phyloP scores from a whole-genome alignment of 352 stramenopile species.

The Paralagenidium karlingii region DNA sequence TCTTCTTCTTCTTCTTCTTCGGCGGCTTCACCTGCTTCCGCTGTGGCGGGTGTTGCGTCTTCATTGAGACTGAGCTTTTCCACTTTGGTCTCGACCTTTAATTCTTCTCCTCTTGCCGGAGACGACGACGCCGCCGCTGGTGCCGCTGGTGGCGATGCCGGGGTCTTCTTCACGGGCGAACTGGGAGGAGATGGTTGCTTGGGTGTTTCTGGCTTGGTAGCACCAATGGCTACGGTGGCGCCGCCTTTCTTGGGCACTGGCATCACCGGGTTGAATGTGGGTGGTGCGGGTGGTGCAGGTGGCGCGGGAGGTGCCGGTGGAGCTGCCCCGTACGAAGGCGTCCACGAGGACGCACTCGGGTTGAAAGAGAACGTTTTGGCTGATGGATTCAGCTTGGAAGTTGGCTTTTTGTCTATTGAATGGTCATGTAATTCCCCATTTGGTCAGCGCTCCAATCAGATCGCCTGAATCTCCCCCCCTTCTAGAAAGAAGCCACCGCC shows the following conservation, averaged over 20 bases:
- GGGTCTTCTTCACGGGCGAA: conserved; percentile 4
- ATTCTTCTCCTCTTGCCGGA: neutral
- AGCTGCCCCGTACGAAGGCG: conserved; percentile 25
- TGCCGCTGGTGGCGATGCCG: conserved; percentile 6
- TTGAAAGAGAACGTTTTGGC: conserved; percentile 77
- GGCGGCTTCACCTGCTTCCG: neutral
- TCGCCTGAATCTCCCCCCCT: no score
- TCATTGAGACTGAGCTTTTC: conserved; percentile 9
- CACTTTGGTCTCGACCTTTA: conserved; percentile 5
- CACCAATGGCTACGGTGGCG: conserved; percentile 15
- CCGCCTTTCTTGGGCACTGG: conserved; percentile 59
- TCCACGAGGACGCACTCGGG: conserved; percentile 40
- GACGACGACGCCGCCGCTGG: neutral
- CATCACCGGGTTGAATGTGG: conserved; percentile 56
- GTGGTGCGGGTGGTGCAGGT: conserved; percentile 6
- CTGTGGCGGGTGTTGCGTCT: neutral
- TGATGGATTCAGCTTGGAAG: conserved; percentile 37
- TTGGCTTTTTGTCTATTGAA: conserved; percentile 45
- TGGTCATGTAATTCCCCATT: no score
- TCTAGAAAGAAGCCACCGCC: no score
- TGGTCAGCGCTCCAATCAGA: no score
- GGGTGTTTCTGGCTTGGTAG: conserved; percentile 10
- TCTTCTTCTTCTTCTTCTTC: conserved; percentile 38
- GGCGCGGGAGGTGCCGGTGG: conserved; percentile 28
- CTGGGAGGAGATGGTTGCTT: conserved; percentile 12